Conservation (phyloP, 2,329 filamentous ascomycete species). For the Aspergillus sp. region DNA sequence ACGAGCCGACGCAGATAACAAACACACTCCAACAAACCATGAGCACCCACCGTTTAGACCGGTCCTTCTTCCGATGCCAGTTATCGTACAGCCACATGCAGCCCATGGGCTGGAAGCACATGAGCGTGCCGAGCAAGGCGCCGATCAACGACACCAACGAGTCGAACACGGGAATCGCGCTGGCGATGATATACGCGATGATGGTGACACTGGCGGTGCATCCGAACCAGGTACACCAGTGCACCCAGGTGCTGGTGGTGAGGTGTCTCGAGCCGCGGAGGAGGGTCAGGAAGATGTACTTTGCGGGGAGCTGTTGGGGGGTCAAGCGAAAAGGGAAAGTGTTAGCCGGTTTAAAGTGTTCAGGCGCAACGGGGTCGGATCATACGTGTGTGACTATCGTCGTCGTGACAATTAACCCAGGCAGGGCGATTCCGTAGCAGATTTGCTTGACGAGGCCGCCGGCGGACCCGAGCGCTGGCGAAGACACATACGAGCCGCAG, state of each 20-base stretch:
- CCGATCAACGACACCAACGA: slow-evolving; percentile 26
- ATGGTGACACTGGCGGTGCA: slow-evolving; percentile 21
- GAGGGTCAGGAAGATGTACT: slow-evolving; percentile 24
- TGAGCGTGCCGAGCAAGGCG: slow-evolving; percentile 23
- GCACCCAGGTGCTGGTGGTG: slow-evolving; percentile 18
- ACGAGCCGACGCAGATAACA: slow-evolving; percentile 38
- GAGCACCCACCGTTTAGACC: slow-evolving; percentile 15
- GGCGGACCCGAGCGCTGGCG: slow-evolving; percentile 49
- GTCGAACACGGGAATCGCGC: slow-evolving; percentile 27
- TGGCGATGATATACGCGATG: slow-evolving; percentile 27
- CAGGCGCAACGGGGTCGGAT: neutral
- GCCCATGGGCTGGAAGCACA: slow-evolving; percentile 19
- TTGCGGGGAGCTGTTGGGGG: slow-evolving; percentile 15
- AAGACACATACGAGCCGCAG: slow-evolving; percentile 49
- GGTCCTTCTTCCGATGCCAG: slow-evolving; percentile 25
- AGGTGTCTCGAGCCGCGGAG: slow-evolving; percentile 24
- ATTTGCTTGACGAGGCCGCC: slow-evolving; percentile 45
- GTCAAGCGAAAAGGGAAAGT: neutral
- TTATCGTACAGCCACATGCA: slow-evolving; percentile 38
- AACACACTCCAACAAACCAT: slow-evolving; percentile 28
- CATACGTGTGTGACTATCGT: slow-evolving; percentile 23
- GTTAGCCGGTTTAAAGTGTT: neutral
- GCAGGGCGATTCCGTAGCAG: slow-evolving; percentile 42
- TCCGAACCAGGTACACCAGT: slow-evolving; percentile 26
- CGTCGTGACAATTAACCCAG: slow-evolving; percentile 31